Evolutionary conservation across 208 protist species (phyloP).

Genomic region (Acanthamoeba royreba): DNA sequence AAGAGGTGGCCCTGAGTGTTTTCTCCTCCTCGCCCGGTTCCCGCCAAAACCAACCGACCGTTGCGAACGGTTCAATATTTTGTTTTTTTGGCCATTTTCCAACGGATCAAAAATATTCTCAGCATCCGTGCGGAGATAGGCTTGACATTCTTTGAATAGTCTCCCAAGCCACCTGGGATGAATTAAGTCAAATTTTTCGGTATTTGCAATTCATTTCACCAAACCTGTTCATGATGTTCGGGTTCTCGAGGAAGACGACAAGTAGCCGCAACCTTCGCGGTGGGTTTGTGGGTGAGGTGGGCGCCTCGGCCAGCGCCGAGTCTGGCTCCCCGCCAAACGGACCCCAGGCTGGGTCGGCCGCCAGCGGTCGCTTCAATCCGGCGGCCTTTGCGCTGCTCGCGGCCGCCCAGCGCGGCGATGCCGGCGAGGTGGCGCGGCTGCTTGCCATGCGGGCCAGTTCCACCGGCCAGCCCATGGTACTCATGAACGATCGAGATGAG

Average conservation of each 20-base stretch:
- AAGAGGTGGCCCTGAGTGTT: background rate
- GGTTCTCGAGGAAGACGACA: background rate
- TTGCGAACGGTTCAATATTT: constrained; percentile 16
- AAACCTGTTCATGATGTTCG: background rate
- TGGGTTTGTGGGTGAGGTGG: background rate
- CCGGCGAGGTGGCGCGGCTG: background rate
- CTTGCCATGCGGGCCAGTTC: background rate
- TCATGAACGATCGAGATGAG: background rate
- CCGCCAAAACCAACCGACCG: background rate
- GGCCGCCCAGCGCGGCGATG: background rate
- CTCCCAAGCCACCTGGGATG: no score
- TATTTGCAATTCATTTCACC: no score
- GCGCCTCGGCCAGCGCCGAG: background rate
- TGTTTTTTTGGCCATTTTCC: background rate
- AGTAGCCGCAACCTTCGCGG: background rate
- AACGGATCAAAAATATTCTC: no score
- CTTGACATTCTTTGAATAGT: no score
- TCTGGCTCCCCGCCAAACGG: background rate
- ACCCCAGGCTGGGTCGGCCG: background rate
- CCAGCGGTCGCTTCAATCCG: background rate
- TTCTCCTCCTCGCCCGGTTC: background rate
- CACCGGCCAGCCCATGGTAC: background rate
- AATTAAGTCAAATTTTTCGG: no score
- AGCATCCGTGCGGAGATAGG: no score
- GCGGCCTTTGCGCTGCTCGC: background rate